Conservation (phyloP, 768 basidiomycete genomes). For the Daedaleopsis sinensis region DNA sequence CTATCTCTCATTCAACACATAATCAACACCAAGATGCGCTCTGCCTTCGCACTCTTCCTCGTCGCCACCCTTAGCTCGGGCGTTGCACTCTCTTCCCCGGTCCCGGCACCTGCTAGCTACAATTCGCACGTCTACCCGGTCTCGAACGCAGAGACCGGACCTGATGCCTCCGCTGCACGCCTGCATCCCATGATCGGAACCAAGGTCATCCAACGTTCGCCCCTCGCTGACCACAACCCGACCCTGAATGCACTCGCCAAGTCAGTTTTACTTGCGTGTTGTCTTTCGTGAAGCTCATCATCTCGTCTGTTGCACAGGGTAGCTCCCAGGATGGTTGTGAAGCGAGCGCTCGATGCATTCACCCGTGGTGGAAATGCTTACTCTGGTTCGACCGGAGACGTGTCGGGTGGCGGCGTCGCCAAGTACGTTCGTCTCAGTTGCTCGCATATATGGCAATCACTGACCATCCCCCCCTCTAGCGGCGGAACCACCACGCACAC, state of each 20-base stretch:
- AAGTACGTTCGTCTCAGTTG: not conserved
- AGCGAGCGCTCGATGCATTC: slow-evolving; percentile 19
- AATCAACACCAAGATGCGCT: slow-evolving; percentile 26
- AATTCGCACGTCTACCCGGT: slow-evolving; percentile 21
- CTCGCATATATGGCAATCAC: not conserved
- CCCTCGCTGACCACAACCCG: slow-evolving; percentile 8
- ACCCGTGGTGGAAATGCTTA: slow-evolving; percentile 19
- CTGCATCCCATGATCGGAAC: slow-evolving; percentile 13
- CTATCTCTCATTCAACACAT: slow-evolving; percentile 1
- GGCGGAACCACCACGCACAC: not conserved
- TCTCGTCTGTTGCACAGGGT: not conserved
- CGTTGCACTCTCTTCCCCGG: slow-evolving; percentile 19
- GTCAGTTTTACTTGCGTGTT: not conserved
- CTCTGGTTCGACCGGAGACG: not conserved
- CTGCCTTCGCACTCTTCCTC: slow-evolving; percentile 28
- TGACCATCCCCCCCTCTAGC: not conserved
- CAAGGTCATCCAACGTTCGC: slow-evolving; percentile 6
- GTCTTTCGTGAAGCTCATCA: not conserved
- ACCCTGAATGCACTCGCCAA: slow-evolving; percentile 2
- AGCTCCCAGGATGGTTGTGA: not conserved
- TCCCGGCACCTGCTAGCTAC: slow-evolving; percentile 11
- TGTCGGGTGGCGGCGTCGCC: slow-evolving; percentile 6
- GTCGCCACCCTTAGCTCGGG: slow-evolving; percentile 27
- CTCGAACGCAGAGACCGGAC: not conserved
- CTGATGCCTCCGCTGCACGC: not conserved